Evolutionary conservation across 2,329 filamentous ascomycete species (phyloP), one percentile per base, ranked within the genome.

Genomic region (Aotearoamyces nothofagi): DNA sequence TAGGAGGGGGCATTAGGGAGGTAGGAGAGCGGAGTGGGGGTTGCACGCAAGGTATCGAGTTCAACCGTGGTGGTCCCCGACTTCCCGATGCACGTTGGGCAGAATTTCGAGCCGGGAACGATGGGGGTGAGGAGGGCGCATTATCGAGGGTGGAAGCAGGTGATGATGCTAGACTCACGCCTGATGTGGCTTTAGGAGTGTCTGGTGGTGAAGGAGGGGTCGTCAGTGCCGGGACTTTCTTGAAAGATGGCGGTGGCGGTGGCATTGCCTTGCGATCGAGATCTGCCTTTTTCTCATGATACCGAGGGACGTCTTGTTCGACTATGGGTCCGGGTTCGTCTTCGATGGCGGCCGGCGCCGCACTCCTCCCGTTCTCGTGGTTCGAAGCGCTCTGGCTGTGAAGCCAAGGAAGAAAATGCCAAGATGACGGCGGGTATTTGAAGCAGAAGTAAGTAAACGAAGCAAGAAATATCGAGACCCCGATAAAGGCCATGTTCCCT

Each of bases 381-480:
- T 29, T 25, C 22, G 28, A 29, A 35, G 31, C 11, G 23, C 23
- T 14, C 38, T 33, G 5, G 25, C 33, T 15, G 30, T 27, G 35
- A 9, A 45, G 26, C 43, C 47, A 55, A 9, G 42, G 39, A 17
- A 59, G 40, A 22, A 61, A 49, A 8, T 48, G 49, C 39, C 56
- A 54, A 26, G 69, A 49, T 52, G 66, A 61, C 25, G 58, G 51
- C 27, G 61, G 64, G 32, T 63, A 63, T 22, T 61, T 60, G 35
- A 74, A 56, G 41, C 63, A 53, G 37, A 75, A 50, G 42, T 63
- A 66, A 25, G 74, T 58, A 31, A 75, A 52, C 1, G 70, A 70
- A 24, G 63, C 70, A 38, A 77, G 48, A 42, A 77, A 57, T 37
- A 78, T 55, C n/a, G 70, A 70, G 37, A 75, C 51, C 38, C 67